phyloP scores from a whole-genome alignment of 108 stramenopile species.

The Parietichytrium sp. region DNA sequence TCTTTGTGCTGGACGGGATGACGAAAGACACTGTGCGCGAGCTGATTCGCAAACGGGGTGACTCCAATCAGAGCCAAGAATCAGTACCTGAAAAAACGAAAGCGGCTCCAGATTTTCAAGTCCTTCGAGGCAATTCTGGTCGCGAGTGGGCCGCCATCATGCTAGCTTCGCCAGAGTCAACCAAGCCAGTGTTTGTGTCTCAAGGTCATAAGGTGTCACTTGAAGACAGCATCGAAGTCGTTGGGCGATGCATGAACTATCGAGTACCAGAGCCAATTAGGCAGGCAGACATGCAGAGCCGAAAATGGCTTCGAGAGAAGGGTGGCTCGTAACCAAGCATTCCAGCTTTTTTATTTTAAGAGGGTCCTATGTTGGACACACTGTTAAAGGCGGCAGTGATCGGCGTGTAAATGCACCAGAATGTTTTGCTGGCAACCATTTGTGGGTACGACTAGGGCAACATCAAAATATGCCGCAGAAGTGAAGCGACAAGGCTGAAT shows the following conservation, averaged over 20 bases:
- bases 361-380: too few species aligned
- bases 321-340: too few species aligned
- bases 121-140: conserved; percentile 40
- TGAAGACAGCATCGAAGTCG: neutral
- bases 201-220: conserved; percentile 49
- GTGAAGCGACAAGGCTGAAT: too few species aligned
- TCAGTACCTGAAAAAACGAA: neutral
- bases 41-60: too few species aligned
- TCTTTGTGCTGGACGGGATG: conserved; percentile 45
- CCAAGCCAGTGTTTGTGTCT: conserved; percentile 49
- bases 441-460: too few species aligned
- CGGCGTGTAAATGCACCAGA: too few species aligned
- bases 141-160: conserved; percentile 43
- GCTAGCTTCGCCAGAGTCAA: neutral
- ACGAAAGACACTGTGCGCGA: conserved; percentile 41
- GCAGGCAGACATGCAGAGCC: conserved; percentile 27
- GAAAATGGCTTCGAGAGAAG: neutral
- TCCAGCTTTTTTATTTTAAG: too few species aligned
- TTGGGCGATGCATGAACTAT: neutral
- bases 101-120: neutral
- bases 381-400: too few species aligned
- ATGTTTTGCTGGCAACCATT: too few species aligned
- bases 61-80: too few species aligned
- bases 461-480: too few species aligned
- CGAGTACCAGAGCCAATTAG: conserved; percentile 41